Percentiles rank a stretch among this genome's conserved stretches.
Conservation (phyloP, 2,329 filamentous ascomycete species). For the Penicillium sp. region DNA sequence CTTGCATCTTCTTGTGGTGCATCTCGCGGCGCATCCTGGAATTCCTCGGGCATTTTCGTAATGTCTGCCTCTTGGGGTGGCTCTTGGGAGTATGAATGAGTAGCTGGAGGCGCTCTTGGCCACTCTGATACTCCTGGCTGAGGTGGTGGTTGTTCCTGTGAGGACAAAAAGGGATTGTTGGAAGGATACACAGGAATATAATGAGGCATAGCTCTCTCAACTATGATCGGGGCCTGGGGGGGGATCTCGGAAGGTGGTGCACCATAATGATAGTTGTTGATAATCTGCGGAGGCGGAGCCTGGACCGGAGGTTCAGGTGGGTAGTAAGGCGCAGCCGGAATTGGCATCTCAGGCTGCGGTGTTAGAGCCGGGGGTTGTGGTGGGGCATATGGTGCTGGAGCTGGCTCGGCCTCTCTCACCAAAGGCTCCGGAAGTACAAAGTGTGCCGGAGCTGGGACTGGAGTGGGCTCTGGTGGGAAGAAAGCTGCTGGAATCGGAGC, state of each 20-base stretch:
- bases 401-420: neutral
- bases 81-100: neutral
- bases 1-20: neutral
- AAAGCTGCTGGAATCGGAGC: neutral
- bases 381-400: neutral
- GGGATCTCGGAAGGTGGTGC: conserved; percentile 44
- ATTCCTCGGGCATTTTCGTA: neutral
- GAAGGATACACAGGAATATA: conserved; percentile 63
- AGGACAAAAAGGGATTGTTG: conserved; percentile 46
- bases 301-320: neutral
- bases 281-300: conserved; percentile 3
- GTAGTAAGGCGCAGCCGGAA: neutral
- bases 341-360: neutral
- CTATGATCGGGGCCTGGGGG: conserved; percentile 50
- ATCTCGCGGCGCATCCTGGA: neutral
- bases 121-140: neutral
- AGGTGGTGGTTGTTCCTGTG: neutral
- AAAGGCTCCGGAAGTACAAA: neutral
- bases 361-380: neutral
- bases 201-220: conserved; percentile 32
- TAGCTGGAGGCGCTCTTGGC: neutral
- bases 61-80: conserved; percentile 1
- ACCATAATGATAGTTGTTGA: conserved; percentile 10
- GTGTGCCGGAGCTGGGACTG: conserved; percentile 1
- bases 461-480: neutral